phyloP scores from a whole-genome alignment of 805 yeast species.

The Wickerhamiella occidentalis region DNA sequence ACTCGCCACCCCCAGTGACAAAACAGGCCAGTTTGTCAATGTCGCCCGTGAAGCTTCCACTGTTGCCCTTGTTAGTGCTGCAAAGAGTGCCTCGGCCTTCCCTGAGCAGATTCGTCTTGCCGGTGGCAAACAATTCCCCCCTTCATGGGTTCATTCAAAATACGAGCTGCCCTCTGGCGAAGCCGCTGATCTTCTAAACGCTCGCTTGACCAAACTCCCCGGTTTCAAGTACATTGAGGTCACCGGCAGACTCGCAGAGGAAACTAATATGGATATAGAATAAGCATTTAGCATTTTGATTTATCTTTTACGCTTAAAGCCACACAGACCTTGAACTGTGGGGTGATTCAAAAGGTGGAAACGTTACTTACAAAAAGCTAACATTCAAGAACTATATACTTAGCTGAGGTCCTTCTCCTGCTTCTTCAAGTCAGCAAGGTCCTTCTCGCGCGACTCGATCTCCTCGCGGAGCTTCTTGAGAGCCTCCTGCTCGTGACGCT shows the following conservation, averaged over 20 bases:
- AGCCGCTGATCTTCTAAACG: constrained; percentile 23
- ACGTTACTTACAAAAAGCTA: not conserved
- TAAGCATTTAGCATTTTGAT: not conserved
- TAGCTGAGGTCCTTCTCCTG: constrained; percentile 18
- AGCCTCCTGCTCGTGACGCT: constrained; percentile 76
- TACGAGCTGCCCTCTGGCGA: constrained; percentile 45
- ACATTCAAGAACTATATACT: constrained; percentile 1
- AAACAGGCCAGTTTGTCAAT: constrained; percentile 40
- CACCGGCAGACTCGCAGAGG: constrained; percentile 7
- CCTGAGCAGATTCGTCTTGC: constrained; percentile 62
- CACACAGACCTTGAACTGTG: no score
- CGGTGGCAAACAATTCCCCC: constrained; percentile 58
- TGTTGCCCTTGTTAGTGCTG: constrained; percentile 42
- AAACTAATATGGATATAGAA: constrained; percentile 9
- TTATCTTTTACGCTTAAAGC: no score
- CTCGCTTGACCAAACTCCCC: constrained; percentile 21
- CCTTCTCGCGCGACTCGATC: constrained; percentile 24
- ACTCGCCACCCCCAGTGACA: constrained; percentile 52
- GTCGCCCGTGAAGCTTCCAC: constrained; percentile 76
- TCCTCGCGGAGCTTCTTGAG: constrained; percentile 44
- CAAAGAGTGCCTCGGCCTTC: constrained; percentile 28
- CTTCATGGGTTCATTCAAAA: constrained; percentile 81
- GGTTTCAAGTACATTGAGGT: constrained; percentile 28
- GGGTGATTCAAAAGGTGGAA: not conserved
- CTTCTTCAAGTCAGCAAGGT: constrained; percentile 22